Evolutionary conservation across 2,329 filamentous ascomycete genomes (phyloP).

Genomic region (Pyrenophora graminea): DNA sequence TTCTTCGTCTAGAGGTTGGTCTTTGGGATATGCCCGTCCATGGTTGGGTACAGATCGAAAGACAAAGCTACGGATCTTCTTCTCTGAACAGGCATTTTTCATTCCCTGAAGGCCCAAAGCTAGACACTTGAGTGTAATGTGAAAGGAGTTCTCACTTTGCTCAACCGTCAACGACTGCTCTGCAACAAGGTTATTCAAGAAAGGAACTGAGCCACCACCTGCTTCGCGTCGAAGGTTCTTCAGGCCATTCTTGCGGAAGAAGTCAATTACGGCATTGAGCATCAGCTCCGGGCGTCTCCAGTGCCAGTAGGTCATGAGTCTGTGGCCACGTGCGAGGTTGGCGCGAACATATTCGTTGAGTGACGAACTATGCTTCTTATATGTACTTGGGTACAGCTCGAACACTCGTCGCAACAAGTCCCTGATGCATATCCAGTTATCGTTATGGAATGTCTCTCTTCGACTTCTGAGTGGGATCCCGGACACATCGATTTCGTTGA

Average conservation of each 20-base stretch:
- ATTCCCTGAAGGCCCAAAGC: slow-evolving; percentile 56
- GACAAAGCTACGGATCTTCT: slow-evolving; percentile 60
- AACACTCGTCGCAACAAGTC: slow-evolving; percentile 54
- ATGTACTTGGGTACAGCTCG: slow-evolving; percentile 52
- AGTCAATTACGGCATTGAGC: slow-evolving; percentile 61
- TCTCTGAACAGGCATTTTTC: slow-evolving; percentile 53
- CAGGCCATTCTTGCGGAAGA: slow-evolving; percentile 61
- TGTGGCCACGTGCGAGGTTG: slow-evolving; percentile 57
- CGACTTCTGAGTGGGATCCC: slow-evolving; percentile 53
- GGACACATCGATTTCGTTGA: slow-evolving; percentile 56
- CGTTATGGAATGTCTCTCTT: slow-evolving; percentile 46
- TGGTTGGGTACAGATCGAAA: slow-evolving; percentile 65
- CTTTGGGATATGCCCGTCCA: slow-evolving; percentile 63
- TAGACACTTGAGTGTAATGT: slow-evolving; percentile 63
- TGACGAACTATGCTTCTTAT: slow-evolving; percentile 45
- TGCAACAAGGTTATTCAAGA: slow-evolving; percentile 56
- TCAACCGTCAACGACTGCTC: slow-evolving; percentile 51
- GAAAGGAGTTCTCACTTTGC: slow-evolving; percentile 59
- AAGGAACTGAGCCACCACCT: slow-evolving; percentile 56
- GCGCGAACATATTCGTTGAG: slow-evolving; percentile 61
- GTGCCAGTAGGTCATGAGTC: slow-evolving; percentile 59
- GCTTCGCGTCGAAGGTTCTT: slow-evolving; percentile 58
- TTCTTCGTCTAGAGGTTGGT: slow-evolving; percentile 56
- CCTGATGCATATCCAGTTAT: slow-evolving; percentile 58
- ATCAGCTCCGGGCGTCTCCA: slow-evolving; percentile 61